A percentile compares a stretch with the other conserved stretches of the same genome.
These are phyloP conservation scores for Hypoxylon perforatum DNA, from an alignment of 495 filamentous ascomycete genomes.

Conservation along the genomic window DNA sequence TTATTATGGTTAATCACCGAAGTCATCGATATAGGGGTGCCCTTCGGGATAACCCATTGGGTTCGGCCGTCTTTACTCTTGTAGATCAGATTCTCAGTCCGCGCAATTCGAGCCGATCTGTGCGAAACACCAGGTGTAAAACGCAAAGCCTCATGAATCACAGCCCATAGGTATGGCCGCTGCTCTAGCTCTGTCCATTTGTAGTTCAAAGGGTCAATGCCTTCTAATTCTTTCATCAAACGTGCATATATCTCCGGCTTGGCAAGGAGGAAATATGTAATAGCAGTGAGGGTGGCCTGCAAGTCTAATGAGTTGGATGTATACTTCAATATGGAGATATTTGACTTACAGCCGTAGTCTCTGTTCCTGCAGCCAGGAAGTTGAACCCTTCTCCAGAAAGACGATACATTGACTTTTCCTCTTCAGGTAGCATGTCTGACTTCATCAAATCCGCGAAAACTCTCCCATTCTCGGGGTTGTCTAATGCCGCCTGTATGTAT, in stretches of 20 bases:
- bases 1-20: conserved; percentile 60
- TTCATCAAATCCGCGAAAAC: conserved; percentile 38
- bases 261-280: conserved; percentile 48
- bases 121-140: conserved; percentile 56
- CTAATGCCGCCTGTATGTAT: conserved; percentile 29
- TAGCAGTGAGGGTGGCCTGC: conserved; percentile 44
- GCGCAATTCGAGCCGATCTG: conserved; percentile 52
- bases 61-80: conserved; percentile 46
- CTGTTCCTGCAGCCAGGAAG: conserved; percentile 46
- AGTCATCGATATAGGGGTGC: conserved; percentile 61
- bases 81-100: conserved; percentile 52
- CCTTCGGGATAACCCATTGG: conserved; percentile 43
- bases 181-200: conserved; percentile 48
- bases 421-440: conserved; percentile 25
- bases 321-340: no score
- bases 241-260: conserved; percentile 39
- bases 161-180: conserved; percentile 60
- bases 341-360: conserved; percentile 39
- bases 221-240: conserved; percentile 44
- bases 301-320: conserved; percentile 13
- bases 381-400: conserved; percentile 46
- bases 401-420: conserved; percentile 45
- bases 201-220: conserved; percentile 29
- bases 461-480: conserved; percentile 21
- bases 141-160: conserved; percentile 56